phyloP scores from a whole-genome alignment of 2,329 filamentous ascomycete species.

The Pseudocercospora vitis region DNA sequence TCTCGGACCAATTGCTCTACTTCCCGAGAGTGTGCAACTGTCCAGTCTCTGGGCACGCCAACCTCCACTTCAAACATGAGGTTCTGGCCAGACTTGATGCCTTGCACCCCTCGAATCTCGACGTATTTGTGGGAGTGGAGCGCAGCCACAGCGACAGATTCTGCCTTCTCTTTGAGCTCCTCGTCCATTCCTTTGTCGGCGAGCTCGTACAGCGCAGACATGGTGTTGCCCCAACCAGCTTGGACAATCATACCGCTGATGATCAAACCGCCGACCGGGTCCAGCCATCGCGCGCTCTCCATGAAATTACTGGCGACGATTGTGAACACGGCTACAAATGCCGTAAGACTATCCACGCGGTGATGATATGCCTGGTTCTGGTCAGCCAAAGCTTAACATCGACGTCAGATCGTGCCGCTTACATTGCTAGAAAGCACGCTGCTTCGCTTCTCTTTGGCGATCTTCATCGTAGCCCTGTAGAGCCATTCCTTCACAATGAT shows the following conservation, averaged over 20 bases:
- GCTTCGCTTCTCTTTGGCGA: conserved; percentile 89
- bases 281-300: conserved; percentile 83
- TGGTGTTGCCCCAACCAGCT: conserved; percentile 83
- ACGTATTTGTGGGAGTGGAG: conserved; percentile 43
- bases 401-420: conserved; percentile 7
- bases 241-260: conserved; percentile 93
- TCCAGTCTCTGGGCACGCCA: conserved; percentile 74
- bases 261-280: conserved; percentile 86
- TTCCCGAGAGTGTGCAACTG: conserved; percentile 65
- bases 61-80: conserved; percentile 90
- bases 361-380: conserved; percentile 69
- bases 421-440: conserved; percentile 92
- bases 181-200: conserved; percentile 87
- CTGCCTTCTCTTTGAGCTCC: conserved; percentile 73
- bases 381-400: neutral
- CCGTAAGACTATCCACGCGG: conserved; percentile 91
- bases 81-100: conserved; percentile 94
- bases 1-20: conserved; percentile 74
- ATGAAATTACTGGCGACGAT: conserved; percentile 89
- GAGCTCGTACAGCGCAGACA: conserved; percentile 77
- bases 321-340: conserved; percentile 84
- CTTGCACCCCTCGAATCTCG: conserved; percentile 75
- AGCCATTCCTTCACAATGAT: conserved; percentile 95
- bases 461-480: conserved; percentile 96
- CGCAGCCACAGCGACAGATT: conserved; percentile 54